Evolutionary conservation across 306 rosid species (phyloP).

Genomic region (Gastrolobium villosum): DNA sequence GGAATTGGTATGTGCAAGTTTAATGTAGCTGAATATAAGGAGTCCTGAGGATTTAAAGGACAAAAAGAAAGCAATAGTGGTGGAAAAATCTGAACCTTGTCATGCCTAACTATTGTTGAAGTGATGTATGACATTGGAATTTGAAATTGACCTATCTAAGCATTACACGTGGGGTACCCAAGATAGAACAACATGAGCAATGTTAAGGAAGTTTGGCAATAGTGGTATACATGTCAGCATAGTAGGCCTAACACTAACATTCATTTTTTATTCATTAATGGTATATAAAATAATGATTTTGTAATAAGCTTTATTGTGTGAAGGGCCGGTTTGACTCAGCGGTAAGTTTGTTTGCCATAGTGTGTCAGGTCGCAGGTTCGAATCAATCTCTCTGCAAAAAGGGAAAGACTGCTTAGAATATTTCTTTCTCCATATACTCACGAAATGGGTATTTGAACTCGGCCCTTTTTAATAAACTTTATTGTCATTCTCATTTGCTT

Average conservation of each 20-base stretch:
- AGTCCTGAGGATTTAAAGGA: conserved; percentile 19
- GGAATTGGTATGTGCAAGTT: conserved; percentile 18
- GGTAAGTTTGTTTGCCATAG: too few relatives aligned
- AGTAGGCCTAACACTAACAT: conserved; percentile 46
- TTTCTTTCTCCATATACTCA: too few relatives aligned
- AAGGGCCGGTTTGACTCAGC: too few relatives aligned
- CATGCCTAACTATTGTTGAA: conserved; percentile 70
- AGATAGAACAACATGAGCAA: conserved; percentile 9
- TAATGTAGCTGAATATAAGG: conserved; percentile 17
- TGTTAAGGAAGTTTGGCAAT: conserved; percentile 34
- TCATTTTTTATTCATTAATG: neutral
- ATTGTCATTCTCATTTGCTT: neutral
- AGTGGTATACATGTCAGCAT: conserved; percentile 60
- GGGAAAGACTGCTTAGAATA: too few relatives aligned
- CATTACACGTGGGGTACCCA: conserved; percentile 32
- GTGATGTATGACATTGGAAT: conserved; percentile 62
- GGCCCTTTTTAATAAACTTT: too few relatives aligned
- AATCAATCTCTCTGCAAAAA: too few relatives aligned
- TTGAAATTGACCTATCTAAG: conserved; percentile 41
- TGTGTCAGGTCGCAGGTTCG: too few relatives aligned
- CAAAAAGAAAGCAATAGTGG: conserved; percentile 32
- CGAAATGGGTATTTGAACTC: too few relatives aligned
- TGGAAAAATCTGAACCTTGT: conserved; percentile 29
- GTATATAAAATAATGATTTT: neutral
- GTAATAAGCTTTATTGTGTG: neutral